Evolutionary conservation across 495 filamentous ascomycete genomes (phyloP), one percentile per base, ranked within the genome.

Genomic region (Annulohypoxylon maeteangense): DNA sequence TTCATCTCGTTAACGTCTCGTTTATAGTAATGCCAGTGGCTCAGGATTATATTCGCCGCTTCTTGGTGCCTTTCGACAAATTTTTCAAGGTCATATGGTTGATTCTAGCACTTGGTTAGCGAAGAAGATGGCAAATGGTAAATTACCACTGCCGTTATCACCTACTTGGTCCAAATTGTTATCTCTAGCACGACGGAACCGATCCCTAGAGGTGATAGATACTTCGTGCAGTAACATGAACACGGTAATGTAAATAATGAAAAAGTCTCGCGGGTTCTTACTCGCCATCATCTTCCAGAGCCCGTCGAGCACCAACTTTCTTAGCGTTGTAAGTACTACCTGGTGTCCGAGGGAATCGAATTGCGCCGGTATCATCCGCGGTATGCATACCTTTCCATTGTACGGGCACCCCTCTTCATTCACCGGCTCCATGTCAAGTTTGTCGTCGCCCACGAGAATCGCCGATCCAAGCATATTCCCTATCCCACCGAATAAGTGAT

Each of bases 301-400:
- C 1, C 63, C 56, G 10, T 72, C 70, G 3, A 80, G 76, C 11
- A 80, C 75, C 4, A 53, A 34, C 45, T 72, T 76, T 38, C 76
- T 69, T 14, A 74, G 60, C n/a, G 66, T 63, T 18, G 56, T 48
- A n/a, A 84, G 77, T 7, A 83, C 60, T 14, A 36, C 38, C 31
- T 76, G 78, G 38, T 78, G 74, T 6, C 78, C 80, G 50, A 85
- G 79, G 53, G 79, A 81, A 68, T 85, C 83, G 61, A 85, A 82
- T 62, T 85, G 83, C 1, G 81, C 83, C 29, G 83, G 76, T 14
- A 85, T 77, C 82, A 84, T 84, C 14, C 82, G 78, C 8, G 83
- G 81, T 14, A 82, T 61, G 0, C 65, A 75, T 5, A 77, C 64
- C 34, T 59, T 75, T 1, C 75, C 78, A 10, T 25, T 5, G 29